A percentile compares a stretch with the other conserved stretches of the same genome.
Conservation (phyloP, 2,329 filamentous ascomycete genomes). For the Aureobasidium sp. region DNA sequence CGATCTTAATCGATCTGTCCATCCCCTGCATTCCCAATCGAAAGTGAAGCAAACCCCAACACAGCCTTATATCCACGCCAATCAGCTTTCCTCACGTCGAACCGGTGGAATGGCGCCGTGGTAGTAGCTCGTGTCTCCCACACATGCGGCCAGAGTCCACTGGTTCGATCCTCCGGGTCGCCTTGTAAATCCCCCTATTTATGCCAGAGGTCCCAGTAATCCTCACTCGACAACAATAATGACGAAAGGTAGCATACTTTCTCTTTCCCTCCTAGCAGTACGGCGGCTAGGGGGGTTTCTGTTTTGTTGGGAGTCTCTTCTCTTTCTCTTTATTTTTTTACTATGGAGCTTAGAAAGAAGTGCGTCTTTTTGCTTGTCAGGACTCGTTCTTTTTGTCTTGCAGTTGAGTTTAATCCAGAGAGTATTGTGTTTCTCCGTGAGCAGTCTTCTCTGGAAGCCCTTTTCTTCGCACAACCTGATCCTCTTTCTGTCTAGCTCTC, state of each 20-base stretch:
- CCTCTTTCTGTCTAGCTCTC: no score
- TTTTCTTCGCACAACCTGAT: no score
- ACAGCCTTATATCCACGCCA: not conserved
- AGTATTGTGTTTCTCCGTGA: no score
- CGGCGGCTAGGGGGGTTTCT: not conserved
- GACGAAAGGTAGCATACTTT: not conserved
- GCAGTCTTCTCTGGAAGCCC: no score
- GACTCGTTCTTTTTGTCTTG: no score
- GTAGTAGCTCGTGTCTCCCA: not conserved
- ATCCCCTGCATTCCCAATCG: no score
- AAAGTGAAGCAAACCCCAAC: not conserved
- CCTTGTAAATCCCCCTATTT: not conserved
- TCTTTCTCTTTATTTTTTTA: no score
- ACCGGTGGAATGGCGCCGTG: not conserved
- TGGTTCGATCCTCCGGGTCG: not conserved
- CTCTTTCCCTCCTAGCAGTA: not conserved
- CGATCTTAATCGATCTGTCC: no score
- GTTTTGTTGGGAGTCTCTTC: not conserved
- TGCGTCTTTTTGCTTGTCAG: no score
- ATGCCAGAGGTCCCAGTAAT: not conserved
- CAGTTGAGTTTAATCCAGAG: no score
- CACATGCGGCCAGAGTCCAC: not conserved
- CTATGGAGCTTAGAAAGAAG: no score
- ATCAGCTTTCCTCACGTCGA: not conserved
- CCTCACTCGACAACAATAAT: not conserved